A percentile compares a stretch with the other conserved stretches of the same genome.
Evolutionary conservation across 257 asterid genomes (phyloP).

Genomic region (Capsicum pubescens): DNA sequence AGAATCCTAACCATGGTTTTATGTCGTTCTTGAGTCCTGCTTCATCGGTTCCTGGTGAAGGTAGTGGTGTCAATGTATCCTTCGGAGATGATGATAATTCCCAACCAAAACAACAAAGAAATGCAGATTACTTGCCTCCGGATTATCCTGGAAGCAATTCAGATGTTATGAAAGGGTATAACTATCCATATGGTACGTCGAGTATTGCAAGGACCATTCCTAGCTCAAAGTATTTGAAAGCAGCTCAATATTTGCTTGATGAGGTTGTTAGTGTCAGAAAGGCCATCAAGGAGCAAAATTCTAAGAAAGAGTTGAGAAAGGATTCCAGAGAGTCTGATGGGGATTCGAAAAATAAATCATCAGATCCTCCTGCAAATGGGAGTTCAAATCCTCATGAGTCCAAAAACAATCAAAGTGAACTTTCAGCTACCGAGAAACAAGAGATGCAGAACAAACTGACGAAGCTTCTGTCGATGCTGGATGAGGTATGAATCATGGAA

Average conservation of each 20-base stretch:
- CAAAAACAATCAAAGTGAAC: constrained; percentile 43
- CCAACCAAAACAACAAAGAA: constrained; percentile 49
- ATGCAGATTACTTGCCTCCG: constrained; percentile 44
- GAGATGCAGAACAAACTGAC: constrained; percentile 69
- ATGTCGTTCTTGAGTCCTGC: too few relatives aligned
- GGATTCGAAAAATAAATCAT: constrained; percentile 46
- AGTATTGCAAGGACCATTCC: constrained; percentile 54
- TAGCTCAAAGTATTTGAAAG: constrained; percentile 73
- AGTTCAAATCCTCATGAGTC: constrained; percentile 48
- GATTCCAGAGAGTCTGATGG: constrained; percentile 50
- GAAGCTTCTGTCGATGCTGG: constrained; percentile 83
- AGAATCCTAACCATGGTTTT: constrained; percentile 35
- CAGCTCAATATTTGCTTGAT: constrained; percentile 74
- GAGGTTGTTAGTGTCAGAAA: constrained; percentile 81
- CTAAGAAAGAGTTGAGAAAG: constrained; percentile 41
- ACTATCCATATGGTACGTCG: constrained; percentile 50
- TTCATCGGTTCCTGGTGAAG: not conserved
- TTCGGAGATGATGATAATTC: constrained; percentile 50
- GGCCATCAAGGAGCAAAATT: constrained; percentile 56
- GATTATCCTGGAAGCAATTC: constrained; percentile 37
- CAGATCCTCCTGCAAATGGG: constrained; percentile 49
- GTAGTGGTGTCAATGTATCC: constrained; percentile 43
- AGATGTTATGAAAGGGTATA: constrained; percentile 42
- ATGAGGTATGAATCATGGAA: constrained; percentile 58
- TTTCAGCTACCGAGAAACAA: constrained; percentile 75